These are phyloP conservation scores for Heritiera littoralis DNA, from an alignment of 345 rosid species.

Conservation along the genomic window DNA sequence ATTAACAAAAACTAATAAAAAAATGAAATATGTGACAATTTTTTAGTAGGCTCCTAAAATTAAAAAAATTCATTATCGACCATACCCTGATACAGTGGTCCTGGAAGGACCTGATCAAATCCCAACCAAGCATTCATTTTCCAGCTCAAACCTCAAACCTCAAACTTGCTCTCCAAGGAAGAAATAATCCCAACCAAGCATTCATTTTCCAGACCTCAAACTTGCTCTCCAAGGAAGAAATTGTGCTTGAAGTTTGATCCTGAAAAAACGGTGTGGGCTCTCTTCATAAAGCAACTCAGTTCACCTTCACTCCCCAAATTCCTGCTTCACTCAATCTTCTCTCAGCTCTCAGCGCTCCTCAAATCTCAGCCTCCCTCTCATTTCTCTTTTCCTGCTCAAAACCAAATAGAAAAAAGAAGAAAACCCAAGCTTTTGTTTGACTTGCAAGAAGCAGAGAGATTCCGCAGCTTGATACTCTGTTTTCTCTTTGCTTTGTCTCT, in stretches of 20 bases:
- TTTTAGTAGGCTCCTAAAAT: no score
- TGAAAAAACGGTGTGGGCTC: background rate
- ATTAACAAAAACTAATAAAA: no score
- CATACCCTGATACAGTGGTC: background rate
- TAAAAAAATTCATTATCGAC: no score
- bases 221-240: constrained; percentile 9
- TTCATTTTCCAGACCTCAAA: background rate
- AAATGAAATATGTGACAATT: no score
- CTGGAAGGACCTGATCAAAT: background rate
- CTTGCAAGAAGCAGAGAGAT: constrained; percentile 1
- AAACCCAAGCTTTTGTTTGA: background rate
- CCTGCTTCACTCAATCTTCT: background rate
- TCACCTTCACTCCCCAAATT: background rate
- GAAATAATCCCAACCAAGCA: background rate
- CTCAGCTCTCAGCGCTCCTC: background rate
- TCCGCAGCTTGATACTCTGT: background rate
- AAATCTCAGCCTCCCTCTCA: background rate
- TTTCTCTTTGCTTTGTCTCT: background rate
- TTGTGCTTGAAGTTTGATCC: no score
- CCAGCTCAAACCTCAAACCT: background rate
- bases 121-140: background rate
- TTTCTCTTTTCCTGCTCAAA: background rate
- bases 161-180: constrained; percentile 13
- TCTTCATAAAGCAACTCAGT: background rate
- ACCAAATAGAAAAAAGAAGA: background rate